These are phyloP conservation scores for Avicennia marina DNA, from an alignment of 257 asterid genomes.

Conservation along the genomic window DNA sequence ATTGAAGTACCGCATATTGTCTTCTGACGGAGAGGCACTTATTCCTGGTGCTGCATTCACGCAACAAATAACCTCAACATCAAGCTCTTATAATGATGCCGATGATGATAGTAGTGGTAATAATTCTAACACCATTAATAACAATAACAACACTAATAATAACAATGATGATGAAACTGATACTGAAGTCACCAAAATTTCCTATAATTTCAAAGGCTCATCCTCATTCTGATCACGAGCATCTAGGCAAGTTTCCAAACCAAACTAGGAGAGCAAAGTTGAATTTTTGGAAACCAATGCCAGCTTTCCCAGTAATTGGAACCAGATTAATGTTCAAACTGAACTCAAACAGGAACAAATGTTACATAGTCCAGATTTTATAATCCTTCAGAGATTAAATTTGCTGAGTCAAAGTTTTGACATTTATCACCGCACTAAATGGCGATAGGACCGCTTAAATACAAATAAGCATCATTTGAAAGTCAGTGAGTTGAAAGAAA, in stretches of 20 bases:
- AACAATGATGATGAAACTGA: no score
- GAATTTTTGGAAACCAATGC: no score
- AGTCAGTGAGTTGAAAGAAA: neutral
- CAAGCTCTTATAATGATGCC: neutral
- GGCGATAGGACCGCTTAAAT: neutral
- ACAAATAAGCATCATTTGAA: neutral
- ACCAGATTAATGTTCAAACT: neutral
- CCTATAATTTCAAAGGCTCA: neutral
- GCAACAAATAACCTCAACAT: conserved; percentile 16
- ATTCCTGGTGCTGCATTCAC: conserved; percentile 93
- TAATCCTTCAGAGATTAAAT: no score
- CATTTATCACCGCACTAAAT: neutral
- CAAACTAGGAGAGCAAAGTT: no score
- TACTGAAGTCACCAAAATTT: no score
- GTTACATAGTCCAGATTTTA: no score
- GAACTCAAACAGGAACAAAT: no score
- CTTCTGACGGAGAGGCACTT: conserved; percentile 99
- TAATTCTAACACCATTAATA: conserved; percentile 4
- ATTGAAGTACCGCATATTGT: conserved; percentile 95
- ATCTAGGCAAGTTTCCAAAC: no score
- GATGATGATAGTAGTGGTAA: no score
- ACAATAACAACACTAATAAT: neutral
- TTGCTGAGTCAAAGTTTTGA: neutral
- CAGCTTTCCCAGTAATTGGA: no score
- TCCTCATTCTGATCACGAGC: no score